A percentile compares a stretch with the other conserved stretches of the same genome.
Conservation (phyloP, 2,329 filamentous ascomycete species). For the Akanthomyces muscarius region DNA sequence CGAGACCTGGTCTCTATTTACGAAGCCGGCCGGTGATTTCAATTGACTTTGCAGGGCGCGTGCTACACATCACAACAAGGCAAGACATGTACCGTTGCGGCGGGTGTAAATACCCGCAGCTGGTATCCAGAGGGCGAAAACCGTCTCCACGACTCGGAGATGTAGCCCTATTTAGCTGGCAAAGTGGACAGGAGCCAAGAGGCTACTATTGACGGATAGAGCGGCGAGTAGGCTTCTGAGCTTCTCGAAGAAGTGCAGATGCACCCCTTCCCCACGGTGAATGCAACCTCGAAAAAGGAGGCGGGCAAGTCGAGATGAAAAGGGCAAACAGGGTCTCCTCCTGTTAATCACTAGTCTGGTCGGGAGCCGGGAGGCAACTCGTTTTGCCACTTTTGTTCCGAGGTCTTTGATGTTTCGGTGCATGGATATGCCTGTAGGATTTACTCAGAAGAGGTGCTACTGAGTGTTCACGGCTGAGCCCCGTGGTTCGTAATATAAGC, state of each 20-base stretch:
- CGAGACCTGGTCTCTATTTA: neutral
- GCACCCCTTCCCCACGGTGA: slow-evolving; percentile 1
- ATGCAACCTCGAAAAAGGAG: slow-evolving; percentile 9
- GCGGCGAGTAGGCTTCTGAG: neutral
- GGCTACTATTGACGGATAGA: neutral
- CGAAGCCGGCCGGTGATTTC: neutral
- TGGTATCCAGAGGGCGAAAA: neutral
- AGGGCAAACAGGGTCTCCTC: neutral
- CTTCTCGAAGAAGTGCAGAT: slow-evolving; percentile 3
- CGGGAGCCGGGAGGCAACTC: too few relatives aligned
- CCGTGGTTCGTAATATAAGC: neutral
- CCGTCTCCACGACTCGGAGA: neutral
- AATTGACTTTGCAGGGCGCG: neutral
- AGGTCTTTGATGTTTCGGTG: neutral
- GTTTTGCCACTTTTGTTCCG: neutral
- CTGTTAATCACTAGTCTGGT: neutral
- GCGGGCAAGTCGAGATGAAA: neutral
- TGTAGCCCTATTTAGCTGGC: neutral
- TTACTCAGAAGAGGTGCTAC: too few relatives aligned
- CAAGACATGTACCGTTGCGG: neutral
- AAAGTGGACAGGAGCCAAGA: neutral
- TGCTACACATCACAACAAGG: neutral
- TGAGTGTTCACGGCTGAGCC: neutral
- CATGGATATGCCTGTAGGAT: neutral
- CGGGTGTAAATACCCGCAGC: neutral